Percentiles rank a stretch among this genome's conserved stretches.
These are phyloP conservation scores for Sporothrix pallida DNA, from an alignment of 2,329 filamentous ascomycete species.

Conservation along the genomic window DNA sequence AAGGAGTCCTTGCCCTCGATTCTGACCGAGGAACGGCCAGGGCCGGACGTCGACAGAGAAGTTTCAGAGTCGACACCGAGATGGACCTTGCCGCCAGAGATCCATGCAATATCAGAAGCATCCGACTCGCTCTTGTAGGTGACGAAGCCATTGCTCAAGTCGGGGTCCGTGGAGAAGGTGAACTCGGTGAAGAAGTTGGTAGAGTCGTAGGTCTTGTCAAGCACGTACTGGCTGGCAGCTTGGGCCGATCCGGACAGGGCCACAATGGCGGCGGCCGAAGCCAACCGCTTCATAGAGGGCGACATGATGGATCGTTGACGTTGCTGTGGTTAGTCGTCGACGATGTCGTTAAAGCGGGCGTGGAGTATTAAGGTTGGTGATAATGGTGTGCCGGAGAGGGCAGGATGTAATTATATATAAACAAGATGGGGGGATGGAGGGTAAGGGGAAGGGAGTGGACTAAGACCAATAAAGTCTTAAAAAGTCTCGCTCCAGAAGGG, in stretches of 20 bases:
- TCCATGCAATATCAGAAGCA: slow-evolving; percentile 47
- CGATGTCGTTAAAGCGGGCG: neutral
- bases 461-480: neutral
- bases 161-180: slow-evolving; percentile 50
- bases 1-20: slow-evolving; percentile 68
- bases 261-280: slow-evolving; percentile 45
- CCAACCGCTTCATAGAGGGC: slow-evolving; percentile 30
- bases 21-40: slow-evolving; percentile 63
- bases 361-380: neutral
- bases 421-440: too few species aligned
- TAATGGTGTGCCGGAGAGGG: neutral
- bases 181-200: slow-evolving; percentile 58
- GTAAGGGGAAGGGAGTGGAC: neutral
- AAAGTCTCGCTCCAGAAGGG: slow-evolving; percentile 16
- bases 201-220: slow-evolving; percentile 50
- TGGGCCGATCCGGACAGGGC: neutral
- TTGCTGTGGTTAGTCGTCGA: neutral
- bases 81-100: slow-evolving; percentile 49
- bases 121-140: slow-evolving; percentile 52
- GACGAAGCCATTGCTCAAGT: slow-evolving; percentile 71
- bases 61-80: slow-evolving; percentile 35
- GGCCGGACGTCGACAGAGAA: slow-evolving; percentile 31
- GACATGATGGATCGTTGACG: slow-evolving; percentile 24
- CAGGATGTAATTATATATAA: neutral
- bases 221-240: slow-evolving; percentile 45